These are phyloP conservation scores for Sporisorium reilianum DNA, from an alignment of 1,284 basidiomycete species.

Conservation along the genomic window DNA sequence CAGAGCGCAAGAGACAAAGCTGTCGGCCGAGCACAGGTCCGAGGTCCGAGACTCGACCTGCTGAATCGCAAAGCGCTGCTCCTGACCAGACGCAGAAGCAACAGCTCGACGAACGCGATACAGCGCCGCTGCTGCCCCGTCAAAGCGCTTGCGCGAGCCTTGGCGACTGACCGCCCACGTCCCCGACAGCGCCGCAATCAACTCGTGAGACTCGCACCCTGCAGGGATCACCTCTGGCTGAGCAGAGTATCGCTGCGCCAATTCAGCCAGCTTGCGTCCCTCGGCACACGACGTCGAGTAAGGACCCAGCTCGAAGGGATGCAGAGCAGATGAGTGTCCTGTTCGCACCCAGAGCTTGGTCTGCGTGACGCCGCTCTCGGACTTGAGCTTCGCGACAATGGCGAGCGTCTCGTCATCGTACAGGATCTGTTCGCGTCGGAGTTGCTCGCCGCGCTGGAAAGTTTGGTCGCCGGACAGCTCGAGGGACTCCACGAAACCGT, in stretches of 20 bases:
- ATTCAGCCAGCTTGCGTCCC: conserved; percentile 49
- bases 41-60: conserved; percentile 56
- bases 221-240: conserved; percentile 40
- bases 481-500: conserved; percentile 42
- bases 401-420: conserved; percentile 56
- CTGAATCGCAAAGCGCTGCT: conserved; percentile 46
- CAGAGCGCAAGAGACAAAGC: conserved; percentile 48
- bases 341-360: conserved; percentile 42
- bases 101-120: conserved; percentile 51
- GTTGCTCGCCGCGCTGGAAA: conserved; percentile 43
- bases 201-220: conserved; percentile 46
- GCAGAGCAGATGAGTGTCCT: conserved; percentile 36
- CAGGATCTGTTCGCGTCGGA: conserved; percentile 44
- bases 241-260: conserved; percentile 52
- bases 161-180: conserved; percentile 43
- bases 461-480: conserved; percentile 41
- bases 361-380: conserved; percentile 21
- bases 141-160: conserved; percentile 51
- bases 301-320: conserved; percentile 42
- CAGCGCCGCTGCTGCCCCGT: conserved; percentile 40
- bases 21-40: conserved; percentile 59
- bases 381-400: conserved; percentile 41
- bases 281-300: conserved; percentile 44
- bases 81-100: conserved; percentile 5
- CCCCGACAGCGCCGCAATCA: conserved; percentile 41